These are phyloP conservation scores for Hondaea fermentalgiana DNA, from an alignment of 108 stramenopile species.

Conservation along the genomic window DNA sequence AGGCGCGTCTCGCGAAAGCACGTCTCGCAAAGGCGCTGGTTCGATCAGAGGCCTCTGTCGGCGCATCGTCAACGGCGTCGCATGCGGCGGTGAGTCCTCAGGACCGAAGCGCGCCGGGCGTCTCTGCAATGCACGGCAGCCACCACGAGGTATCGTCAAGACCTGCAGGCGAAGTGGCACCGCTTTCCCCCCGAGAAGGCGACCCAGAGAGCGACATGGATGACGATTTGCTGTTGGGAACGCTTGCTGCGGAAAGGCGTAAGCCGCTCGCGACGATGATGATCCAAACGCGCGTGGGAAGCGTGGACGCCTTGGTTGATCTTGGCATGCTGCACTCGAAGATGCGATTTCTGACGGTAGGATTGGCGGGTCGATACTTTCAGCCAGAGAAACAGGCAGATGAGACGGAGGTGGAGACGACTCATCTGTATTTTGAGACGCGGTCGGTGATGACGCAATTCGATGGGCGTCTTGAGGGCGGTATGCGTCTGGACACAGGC, in stretches of 20 bases:
- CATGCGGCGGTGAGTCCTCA: background rate
- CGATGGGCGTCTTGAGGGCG: background rate
- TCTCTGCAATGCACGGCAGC: no score
- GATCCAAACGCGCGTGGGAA: background rate
- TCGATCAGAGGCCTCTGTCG: background rate
- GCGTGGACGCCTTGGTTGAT: background rate
- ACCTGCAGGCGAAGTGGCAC: no score
- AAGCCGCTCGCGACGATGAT: constrained; percentile 10
- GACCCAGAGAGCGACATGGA: background rate
- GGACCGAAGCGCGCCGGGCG: background rate
- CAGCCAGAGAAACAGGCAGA: background rate
- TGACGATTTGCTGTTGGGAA: background rate
- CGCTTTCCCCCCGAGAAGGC: background rate
- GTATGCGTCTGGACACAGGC: background rate
- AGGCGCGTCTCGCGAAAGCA: background rate
- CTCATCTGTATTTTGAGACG: background rate
- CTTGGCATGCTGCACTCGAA: background rate
- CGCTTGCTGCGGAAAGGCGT: background rate
- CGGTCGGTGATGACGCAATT: background rate
- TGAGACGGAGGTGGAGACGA: background rate
- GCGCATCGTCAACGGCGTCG: background rate
- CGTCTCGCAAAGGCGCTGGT: background rate
- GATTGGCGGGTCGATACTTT: background rate
- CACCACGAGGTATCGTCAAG: no score
- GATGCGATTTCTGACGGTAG: background rate